These are phyloP conservation scores for Hibiscus mutabilis DNA, from an alignment of 345 rosid species.

Conservation along the genomic window DNA sequence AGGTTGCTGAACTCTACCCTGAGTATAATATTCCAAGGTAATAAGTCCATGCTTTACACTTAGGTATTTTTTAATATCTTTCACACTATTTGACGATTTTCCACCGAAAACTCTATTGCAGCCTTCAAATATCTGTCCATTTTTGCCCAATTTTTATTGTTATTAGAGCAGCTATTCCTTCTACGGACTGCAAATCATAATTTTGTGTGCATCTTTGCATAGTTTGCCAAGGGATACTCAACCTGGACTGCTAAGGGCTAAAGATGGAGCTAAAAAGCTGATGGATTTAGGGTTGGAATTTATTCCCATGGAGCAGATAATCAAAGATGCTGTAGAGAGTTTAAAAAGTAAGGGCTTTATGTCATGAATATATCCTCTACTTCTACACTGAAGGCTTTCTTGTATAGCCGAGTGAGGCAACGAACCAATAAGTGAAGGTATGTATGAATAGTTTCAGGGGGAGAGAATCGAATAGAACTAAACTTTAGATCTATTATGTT, in stretches of 20 bases:
- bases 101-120: too few relatives aligned
- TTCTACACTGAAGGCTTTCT: not conserved
- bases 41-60: not conserved
- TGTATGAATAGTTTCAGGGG: not conserved
- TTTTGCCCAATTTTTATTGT: not conserved
- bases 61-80: not conserved
- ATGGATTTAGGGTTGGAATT: conserved; percentile 71
- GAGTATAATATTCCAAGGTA: conserved; percentile 72
- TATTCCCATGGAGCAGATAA: conserved; percentile 71
- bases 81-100: too few relatives aligned
- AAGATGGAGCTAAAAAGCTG: conserved; percentile 61
- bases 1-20: conserved; percentile 92
- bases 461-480: not conserved
- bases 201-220: not conserved
- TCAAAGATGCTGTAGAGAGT: conserved; percentile 71
- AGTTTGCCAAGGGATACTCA: conserved; percentile 80
- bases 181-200: not conserved
- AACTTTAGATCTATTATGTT: too few relatives aligned
- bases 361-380: conserved; percentile 16
- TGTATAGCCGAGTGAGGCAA: not conserved
- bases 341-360: conserved; percentile 69
- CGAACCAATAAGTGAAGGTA: not conserved
- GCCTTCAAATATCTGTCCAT: too few relatives aligned
- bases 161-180: not conserved
- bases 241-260: conserved; percentile 65